Base-by-base conservation (phyloP, 2,329 filamentous ascomycete genomes). In the Trichoderma guizhouense region DNA sequence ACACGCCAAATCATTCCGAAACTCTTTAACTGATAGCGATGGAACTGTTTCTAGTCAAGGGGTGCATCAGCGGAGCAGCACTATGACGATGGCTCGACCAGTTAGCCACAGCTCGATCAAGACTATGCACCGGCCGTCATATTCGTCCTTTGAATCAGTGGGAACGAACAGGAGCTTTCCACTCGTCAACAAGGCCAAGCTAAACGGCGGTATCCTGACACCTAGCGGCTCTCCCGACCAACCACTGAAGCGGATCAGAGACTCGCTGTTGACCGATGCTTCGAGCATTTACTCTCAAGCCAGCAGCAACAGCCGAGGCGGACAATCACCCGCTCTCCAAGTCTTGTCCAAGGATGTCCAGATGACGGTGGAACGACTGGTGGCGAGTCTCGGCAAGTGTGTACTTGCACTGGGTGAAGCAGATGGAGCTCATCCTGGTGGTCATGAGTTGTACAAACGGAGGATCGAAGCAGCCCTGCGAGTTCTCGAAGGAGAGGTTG, bases 401-500 rank as follows among this genome's bases (percentile, higher is more conserved):
- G 88, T 91, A 1, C 78, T 90, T 9, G 87, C 85, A 34, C 76
- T 91, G 73, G 84, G 87, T 72, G 85, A 92, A 81, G 81, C 84
- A 66, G 83, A 88, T 74, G 82, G 82, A 74, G 82, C 86, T 72
- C 85, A 86, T 76, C 82, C 88, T 73, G 88, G 93, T 75, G 87
- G 86, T 64, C 85, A 90, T 71, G 85, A 91, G 69, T 85, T 91
- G 72, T 90, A 92, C 80, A 86, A 93, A 72, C 85, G 92, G 74
- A 86, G 92, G 75, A 86, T 97, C 65, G 93, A 97, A 75, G 88
- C 90, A 67, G 94, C 94, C 6, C 89, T 90, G 72, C 86, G 88
- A 67, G 87, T 93, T 4, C 84, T 97, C 34, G 93, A 95, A 75
- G 93, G 93, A 6, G 86, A 72, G 15, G 32, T 70, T 67, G 69